Conservation (phyloP, 139 green algal genomes). For the Desmodesmus armatus region DNA sequence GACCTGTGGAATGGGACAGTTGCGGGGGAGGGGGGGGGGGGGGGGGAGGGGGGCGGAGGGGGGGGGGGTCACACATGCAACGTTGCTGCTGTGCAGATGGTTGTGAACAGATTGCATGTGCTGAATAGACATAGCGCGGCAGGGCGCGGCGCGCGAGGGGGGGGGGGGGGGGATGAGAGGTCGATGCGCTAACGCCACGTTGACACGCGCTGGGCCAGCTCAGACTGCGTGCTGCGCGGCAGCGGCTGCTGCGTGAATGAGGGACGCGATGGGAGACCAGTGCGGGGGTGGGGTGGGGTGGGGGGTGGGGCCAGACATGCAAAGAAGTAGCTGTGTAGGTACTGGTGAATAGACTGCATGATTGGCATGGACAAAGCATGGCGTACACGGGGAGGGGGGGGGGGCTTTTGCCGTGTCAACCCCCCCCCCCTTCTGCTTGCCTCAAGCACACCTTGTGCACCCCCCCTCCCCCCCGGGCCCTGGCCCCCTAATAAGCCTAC, state of each 20-base stretch:
- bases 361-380: background rate
- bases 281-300: background rate
- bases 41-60: too few species aligned
- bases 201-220: constrained; percentile 64
- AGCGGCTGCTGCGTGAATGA: constrained; percentile 58
- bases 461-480: too few species aligned
- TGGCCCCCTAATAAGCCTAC: background rate
- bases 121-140: too few species aligned
- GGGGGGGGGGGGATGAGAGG: too few species aligned
- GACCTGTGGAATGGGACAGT: too few species aligned
- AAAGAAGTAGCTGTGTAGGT: background rate
- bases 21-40: too few species aligned
- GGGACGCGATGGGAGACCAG: constrained; percentile 66
- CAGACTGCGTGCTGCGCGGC: constrained; percentile 60
- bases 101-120: too few species aligned
- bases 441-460: background rate
- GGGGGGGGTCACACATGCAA: too few species aligned
- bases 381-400: background rate
- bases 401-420: too few species aligned
- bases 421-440: background rate
- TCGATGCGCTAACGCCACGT: constrained; percentile 72
- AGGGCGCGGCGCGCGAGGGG: too few species aligned
- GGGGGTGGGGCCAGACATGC: background rate
- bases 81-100: too few species aligned
- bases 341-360: background rate